Base-by-base conservation (phyloP, 2,329 filamentous ascomycete genomes). In the Sporothrix mexicana region DNA sequence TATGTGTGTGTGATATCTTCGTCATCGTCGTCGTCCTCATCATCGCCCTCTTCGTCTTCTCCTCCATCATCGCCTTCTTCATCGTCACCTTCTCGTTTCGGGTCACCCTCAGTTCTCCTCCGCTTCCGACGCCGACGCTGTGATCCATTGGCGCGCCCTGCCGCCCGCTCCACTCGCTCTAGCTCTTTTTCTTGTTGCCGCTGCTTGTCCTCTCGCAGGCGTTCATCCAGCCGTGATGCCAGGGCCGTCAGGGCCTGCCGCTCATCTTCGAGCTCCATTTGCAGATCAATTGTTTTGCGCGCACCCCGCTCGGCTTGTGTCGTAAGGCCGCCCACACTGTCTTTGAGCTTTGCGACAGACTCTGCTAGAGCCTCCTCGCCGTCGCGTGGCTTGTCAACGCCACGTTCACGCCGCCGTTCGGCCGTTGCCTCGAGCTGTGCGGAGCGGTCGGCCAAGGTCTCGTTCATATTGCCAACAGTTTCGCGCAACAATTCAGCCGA, bases 191-290 rank as follows among this genome's bases (percentile, higher is more conserved):
- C 74, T 61, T 73, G 71, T 45, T 74, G 55, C 51, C 51, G 57
- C 47, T 47, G 45, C 69, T 69, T 75, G 57, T 76, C 74, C 72
- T 77, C 72, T 25, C 76, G 75, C 53, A 76, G 76, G 0, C 76
- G 75, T 10, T 73, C 72, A 3, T 78, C 77, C 13, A 78, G 75
- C 45, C 79, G 70, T 79, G 77, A 55, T 85, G 53, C 45, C n/a
- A 72, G 78, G 12, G 79, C 81, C 2, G 76, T 77, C 13, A 86
- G 76, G 20, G 86, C 79, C 7, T 76, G 78, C 53, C 77, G 78
- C 68, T 86, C 82, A 72, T 90, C 87, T 74, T 88, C 83, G 2
- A 88, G 78, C 74, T 84, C 84, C 57, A 82, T 83, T 71, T 81
- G 82, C 69, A 81, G 78, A 76, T 90, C 88, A 41, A 90, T 84